Evolutionary conservation across 1,284 basidiomycete species (phyloP).

Genomic region (Leucoagaricus sp.): DNA sequence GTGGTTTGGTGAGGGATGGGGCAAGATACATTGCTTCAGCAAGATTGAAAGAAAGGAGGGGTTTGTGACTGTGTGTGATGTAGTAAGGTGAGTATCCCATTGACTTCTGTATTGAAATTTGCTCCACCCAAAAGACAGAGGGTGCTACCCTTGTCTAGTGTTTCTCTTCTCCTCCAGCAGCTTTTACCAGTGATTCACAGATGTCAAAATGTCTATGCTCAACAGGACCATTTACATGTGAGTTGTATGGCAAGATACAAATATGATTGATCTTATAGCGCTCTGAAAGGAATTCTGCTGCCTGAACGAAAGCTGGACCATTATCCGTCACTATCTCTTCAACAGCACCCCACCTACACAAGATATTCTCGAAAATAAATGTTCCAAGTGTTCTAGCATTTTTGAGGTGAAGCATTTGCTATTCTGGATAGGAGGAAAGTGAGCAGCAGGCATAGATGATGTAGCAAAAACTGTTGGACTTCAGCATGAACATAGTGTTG

Average conservation of each 20-base stretch:
- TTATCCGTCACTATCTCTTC: constrained; percentile 37
- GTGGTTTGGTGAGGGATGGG: constrained; percentile 17
- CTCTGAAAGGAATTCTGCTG: constrained; percentile 5
- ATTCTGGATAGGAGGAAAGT: constrained; percentile 30
- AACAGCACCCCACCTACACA: constrained; percentile 31
- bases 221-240: constrained; percentile 39
- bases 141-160: constrained; percentile 31
- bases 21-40: constrained; percentile 38
- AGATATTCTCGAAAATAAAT: constrained; percentile 31
- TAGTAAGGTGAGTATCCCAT: constrained; percentile 39
- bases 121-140: constrained; percentile 43
- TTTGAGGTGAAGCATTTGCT: constrained; percentile 21
- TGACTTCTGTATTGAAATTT: constrained; percentile 29
- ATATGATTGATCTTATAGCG: constrained; percentile 43
- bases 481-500: constrained; percentile 32
- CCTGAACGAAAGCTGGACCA: constrained; percentile 34
- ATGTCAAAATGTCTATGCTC: constrained; percentile 40
- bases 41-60: constrained; percentile 39
- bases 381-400: constrained; percentile 24
- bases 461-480: constrained; percentile 25
- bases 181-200: constrained; percentile 38
- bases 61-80: constrained; percentile 36
- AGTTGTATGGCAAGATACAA: constrained; percentile 46
- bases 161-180: constrained; percentile 29
- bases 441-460: constrained; percentile 28